Evolutionary conservation across 164 flowering plant genomes (phyloP).

Genomic region (Annona cherimola): DNA sequence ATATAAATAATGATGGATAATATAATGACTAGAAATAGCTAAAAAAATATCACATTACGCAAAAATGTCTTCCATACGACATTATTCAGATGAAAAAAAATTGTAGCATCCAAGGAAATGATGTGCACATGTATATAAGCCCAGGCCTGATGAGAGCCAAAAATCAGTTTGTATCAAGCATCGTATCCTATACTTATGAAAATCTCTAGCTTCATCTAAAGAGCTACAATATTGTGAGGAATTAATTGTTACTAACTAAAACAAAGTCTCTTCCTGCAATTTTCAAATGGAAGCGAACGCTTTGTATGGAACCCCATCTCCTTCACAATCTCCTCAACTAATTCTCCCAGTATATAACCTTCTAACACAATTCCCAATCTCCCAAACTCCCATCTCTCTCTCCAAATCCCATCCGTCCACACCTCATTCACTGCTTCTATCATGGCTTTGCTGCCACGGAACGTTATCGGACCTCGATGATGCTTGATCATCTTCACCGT

Average conservation of each 20-base stretch:
- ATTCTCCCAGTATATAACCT: slow-evolving; percentile 44
- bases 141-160: too few relatives aligned
- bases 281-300: slow-evolving; percentile 30
- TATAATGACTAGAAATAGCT: too few relatives aligned
- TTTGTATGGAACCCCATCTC: slow-evolving; percentile 27
- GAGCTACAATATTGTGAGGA: neutral
- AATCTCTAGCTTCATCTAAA: neutral
- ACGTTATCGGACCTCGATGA: neutral
- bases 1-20: too few relatives aligned
- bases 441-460: slow-evolving; percentile 46
- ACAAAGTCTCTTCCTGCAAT: slow-evolving; percentile 41
- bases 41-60: too few relatives aligned
- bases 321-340: slow-evolving; percentile 52
- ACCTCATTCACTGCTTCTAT: slow-evolving; percentile 50
- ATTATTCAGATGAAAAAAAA: too few relatives aligned
- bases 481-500: neutral
- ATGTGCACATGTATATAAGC: too few relatives aligned
- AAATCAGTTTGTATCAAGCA: too few relatives aligned
- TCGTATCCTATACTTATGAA: too few relatives aligned
- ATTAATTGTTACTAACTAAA: slow-evolving; percentile 11
- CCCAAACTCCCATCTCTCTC: slow-evolving; percentile 52
- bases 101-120: too few relatives aligned
- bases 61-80: too few relatives aligned
- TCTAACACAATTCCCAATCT: slow-evolving; percentile 59
- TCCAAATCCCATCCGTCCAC: slow-evolving; percentile 51